These are phyloP conservation scores for Ogataea corticis DNA, from an alignment of 805 yeast species.

Conservation along the genomic window DNA sequence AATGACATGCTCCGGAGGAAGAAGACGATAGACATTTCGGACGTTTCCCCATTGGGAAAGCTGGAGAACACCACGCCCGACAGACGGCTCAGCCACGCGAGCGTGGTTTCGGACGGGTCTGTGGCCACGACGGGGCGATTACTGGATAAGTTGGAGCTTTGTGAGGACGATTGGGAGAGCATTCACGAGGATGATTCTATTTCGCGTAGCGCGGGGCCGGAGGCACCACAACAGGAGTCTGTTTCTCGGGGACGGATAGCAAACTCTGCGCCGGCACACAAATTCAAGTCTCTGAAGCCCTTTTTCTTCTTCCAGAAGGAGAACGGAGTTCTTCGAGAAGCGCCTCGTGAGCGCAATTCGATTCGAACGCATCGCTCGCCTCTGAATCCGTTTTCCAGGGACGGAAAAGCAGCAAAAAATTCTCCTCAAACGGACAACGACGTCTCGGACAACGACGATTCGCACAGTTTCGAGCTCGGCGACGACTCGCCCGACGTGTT, in stretches of 20 bases:
- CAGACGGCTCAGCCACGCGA: constrained; percentile 16
- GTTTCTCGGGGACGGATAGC: too few relatives aligned
- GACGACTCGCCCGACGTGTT: constrained; percentile 12
- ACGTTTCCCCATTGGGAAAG: constrained; percentile 15
- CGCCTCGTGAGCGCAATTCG: too few relatives aligned
- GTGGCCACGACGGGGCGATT: constrained; percentile 33
- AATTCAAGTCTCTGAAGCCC: constrained; percentile 33
- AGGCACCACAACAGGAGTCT: too few relatives aligned
- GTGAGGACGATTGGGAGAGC: constrained; percentile 33
- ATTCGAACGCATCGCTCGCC: too few relatives aligned
- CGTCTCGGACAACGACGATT: constrained; percentile 13
- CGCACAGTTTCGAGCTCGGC: constrained; percentile 11
- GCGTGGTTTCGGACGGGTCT: constrained; percentile 29
- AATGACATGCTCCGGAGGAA: constrained; percentile 5
- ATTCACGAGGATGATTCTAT: constrained; percentile 13
- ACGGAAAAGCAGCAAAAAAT: too few relatives aligned
- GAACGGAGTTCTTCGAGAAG: not conserved
- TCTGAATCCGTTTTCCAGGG: too few relatives aligned
- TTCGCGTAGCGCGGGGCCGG: too few relatives aligned
- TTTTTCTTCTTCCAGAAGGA: constrained; percentile 21
- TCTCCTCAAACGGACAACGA: too few relatives aligned
- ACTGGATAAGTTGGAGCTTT: constrained; percentile 33
- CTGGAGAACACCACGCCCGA: constrained; percentile 8
- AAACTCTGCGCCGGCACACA: constrained; percentile 29
- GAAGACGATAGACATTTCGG: constrained; percentile 5